phyloP scores from a whole-genome alignment of 257 asterid species.

The Solanum commersonii region DNA sequence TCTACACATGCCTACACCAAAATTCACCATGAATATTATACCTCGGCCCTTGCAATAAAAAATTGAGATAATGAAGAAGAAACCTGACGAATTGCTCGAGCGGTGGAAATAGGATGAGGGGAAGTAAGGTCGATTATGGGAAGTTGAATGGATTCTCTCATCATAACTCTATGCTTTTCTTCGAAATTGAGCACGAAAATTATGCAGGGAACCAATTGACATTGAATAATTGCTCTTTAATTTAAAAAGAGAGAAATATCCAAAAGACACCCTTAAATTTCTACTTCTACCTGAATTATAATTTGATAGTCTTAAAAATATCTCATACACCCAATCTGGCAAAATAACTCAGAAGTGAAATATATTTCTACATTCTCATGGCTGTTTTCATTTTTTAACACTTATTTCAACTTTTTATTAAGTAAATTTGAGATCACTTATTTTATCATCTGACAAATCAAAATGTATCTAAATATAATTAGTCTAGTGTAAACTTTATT shows the following conservation, averaged over 20 bases:
- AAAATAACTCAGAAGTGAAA: no score
- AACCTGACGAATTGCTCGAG: slow-evolving; percentile 40
- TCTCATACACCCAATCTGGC: no score
- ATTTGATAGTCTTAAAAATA: no score
- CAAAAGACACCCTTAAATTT: no score
- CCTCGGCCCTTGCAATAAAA: not conserved
- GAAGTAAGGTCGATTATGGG: slow-evolving; percentile 42
- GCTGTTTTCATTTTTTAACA: no score
- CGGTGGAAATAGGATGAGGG: slow-evolving; percentile 26
- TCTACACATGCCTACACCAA: slow-evolving; percentile 37
- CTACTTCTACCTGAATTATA: no score
- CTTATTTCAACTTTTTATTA: no score
- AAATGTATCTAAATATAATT: no score
- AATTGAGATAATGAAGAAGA: not conserved
- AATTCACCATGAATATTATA: not conserved
- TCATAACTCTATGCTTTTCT: not conserved
- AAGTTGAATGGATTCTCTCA: slow-evolving; percentile 29
- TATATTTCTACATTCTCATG: no score
- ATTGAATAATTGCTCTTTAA: no score
- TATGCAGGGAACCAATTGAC: not conserved
- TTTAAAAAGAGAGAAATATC: no score
- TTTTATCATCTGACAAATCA: no score
- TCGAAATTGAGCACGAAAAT: not conserved
- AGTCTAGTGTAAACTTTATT: rapidly evolving
- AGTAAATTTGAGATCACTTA: not conserved